phyloP scores from a whole-genome alignment of 1,284 basidiomycete species.

The Peniophora sp. region DNA sequence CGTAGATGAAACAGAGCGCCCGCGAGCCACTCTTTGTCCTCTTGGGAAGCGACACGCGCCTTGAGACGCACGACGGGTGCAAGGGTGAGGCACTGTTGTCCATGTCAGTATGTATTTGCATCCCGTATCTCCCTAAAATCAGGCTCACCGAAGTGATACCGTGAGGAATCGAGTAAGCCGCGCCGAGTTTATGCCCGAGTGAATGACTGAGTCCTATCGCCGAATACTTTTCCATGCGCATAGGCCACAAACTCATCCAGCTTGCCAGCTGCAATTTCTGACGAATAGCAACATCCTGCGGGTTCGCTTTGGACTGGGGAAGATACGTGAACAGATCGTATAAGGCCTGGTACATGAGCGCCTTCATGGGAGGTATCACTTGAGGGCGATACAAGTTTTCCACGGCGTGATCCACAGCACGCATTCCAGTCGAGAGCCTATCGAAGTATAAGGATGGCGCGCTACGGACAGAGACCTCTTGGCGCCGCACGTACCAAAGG shows the following conservation, averaged over 20 bases:
- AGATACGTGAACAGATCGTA: constrained; percentile 71
- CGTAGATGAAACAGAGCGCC: constrained; percentile 46
- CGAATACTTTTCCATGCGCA: constrained; percentile 47
- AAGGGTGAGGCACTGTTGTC: constrained; percentile 66
- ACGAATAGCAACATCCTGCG: constrained; percentile 47
- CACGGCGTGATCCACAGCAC: constrained; percentile 75
- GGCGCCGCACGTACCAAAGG: constrained; percentile 45
- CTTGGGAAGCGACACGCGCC: constrained; percentile 42
- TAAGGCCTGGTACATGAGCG: constrained; percentile 60
- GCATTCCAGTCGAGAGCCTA: constrained; percentile 71
- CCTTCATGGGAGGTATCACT: constrained; percentile 51
- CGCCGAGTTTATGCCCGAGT: constrained; percentile 71
- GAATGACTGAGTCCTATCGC: constrained; percentile 68
- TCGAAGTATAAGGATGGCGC: not conserved
- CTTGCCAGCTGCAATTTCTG: constrained; percentile 69
- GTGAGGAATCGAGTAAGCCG: constrained; percentile 70
- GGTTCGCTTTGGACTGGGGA: constrained; percentile 54
- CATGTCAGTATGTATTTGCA: not conserved
- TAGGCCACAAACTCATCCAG: constrained; percentile 77
- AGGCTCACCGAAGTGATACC: constrained; percentile 70
- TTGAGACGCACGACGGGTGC: constrained; percentile 54
- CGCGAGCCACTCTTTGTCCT: constrained; percentile 54
- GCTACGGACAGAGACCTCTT: not conserved
- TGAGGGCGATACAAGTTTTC: constrained; percentile 64
- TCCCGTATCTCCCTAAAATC: too few relatives aligned